Evolutionary conservation across 169 alveolate species (phyloP), one percentile per base, ranked within the genome.

Genomic region (Plasmodium yoelii): DNA sequence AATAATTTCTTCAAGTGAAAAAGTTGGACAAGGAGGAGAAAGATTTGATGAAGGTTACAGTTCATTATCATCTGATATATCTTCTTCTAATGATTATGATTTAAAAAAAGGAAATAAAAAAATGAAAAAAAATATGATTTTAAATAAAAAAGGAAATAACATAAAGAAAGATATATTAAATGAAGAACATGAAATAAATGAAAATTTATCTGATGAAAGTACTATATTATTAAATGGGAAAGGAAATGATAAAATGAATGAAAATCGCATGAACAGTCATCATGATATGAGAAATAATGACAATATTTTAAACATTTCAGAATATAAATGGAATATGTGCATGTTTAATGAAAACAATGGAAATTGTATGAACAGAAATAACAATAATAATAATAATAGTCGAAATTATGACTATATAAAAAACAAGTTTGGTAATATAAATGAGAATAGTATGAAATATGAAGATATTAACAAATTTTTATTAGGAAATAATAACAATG

Each of bases 401-500:
- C 0, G 60, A 44, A 39, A 15, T 15, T 18, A 65, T 44, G 34
- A 65, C 19, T 12, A 42, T 65, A 8, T 42, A 15, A 34, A 65
- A 42, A 44, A 26, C 13, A 15, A 13, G 5, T 12, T 42, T 13
- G 8, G 46, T 44, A 65, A 19, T 65, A n/a, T 42, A 18, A 19
- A 46, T 46, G 60, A 67, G 15, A n/a, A 67, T 19, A 15, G 10
- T 19, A 18, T 13, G 19, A 4, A 39, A 9, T 6, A n/a, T 46
- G 69, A 56, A 5, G 67, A 75, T 5, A 7, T 28, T n/a, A 56
- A 75, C 18, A 3, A 75, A 13, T 61, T 75, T 28, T 26, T 73
- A 3, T n/a, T 57, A 63, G 42, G 49, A 42, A 49, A 61, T 4
- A 47, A 44, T 12, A 24, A 75, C 44, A 55, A 42, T 63, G 13